phyloP scores from a whole-genome alignment of 75 land plant genomes.

The Ceratopteris richardii region DNA sequence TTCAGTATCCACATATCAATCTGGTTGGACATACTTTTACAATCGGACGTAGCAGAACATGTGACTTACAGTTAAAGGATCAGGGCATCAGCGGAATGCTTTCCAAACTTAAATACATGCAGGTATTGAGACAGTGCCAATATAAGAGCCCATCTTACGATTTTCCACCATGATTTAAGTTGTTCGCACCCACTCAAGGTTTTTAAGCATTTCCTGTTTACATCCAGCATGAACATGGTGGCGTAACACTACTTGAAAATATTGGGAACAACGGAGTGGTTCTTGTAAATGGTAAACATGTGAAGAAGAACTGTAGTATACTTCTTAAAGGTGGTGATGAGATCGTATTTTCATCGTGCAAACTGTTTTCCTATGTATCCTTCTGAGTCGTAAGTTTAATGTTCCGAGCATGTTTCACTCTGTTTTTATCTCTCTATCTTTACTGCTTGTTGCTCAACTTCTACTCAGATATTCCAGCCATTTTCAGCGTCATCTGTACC shows the following conservation, averaged over 20 bases:
- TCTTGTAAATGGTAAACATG: conserved; percentile 25
- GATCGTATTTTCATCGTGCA: conserved; percentile 42
- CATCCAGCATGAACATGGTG: conserved; percentile 33
- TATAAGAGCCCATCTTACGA: no score
- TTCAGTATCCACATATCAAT: conserved; percentile 34
- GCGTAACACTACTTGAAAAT: conserved; percentile 40
- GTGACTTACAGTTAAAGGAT: conserved; percentile 43
- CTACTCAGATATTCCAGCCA: conserved; percentile 43
- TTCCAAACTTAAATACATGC: conserved; percentile 39
- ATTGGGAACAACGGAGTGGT: conserved; percentile 51
- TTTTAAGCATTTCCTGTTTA: conserved; percentile 12
- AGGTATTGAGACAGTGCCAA: no score
- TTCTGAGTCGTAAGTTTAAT: conserved; percentile 42
- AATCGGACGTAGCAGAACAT: conserved; percentile 42
- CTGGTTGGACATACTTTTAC: conserved; percentile 35
- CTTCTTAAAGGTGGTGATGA: conserved; percentile 51
- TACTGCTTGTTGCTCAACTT: conserved; percentile 53
- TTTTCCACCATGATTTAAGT: conserved; percentile 19
- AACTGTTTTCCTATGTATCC: conserved; percentile 79
- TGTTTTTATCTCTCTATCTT: conserved; percentile 15
- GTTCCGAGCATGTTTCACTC: conserved; percentile 47
- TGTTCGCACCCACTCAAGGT: conserved; percentile 22
- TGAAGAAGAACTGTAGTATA: conserved; percentile 3
- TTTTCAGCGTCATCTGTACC: conserved; percentile 23
- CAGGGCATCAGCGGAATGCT: conserved; percentile 29